Conservation (phyloP, 306 rosid species). For the Begonia peltatifolia region DNA sequence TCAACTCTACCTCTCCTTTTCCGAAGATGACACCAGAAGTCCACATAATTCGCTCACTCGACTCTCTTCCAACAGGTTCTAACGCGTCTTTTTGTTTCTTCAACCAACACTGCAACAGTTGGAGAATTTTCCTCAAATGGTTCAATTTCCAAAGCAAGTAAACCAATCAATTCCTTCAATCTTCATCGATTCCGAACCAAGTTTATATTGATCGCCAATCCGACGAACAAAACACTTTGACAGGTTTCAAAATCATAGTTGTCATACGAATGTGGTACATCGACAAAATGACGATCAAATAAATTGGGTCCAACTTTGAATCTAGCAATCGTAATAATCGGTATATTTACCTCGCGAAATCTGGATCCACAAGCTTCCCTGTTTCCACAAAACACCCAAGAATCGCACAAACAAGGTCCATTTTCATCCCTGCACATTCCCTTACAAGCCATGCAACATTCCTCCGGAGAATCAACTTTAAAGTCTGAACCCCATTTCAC, state of each 20-base stretch:
- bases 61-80: slow-evolving; percentile 50
- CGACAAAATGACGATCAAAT: too few species aligned
- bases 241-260: too few species aligned
- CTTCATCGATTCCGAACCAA: too few species aligned
- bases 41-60: slow-evolving; percentile 41
- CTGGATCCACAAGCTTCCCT: slow-evolving; percentile 56
- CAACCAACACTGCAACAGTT: slow-evolving; percentile 74
- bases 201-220: too few species aligned
- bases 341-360: slow-evolving; percentile 59
- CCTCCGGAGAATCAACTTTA: slow-evolving; percentile 50
- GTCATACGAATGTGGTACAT: too few species aligned
- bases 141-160: too few species aligned
- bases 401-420: slow-evolving; percentile 86
- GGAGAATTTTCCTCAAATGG: too few species aligned
- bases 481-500: slow-evolving; percentile 95
- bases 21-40: slow-evolving; percentile 93
- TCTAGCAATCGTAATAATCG: too few species aligned
- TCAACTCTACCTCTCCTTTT: slow-evolving; percentile 56
- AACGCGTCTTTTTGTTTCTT: slow-evolving; percentile 83
- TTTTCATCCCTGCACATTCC: slow-evolving; percentile 70
- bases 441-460: slow-evolving; percentile 77
- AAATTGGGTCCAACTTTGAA: too few species aligned
- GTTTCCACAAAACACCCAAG: slow-evolving; percentile 84
- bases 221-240: too few species aligned
- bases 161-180: too few species aligned